Base-by-base conservation (phyloP, 139 green algal species). In the Yamagishiella unicocca region DNA sequence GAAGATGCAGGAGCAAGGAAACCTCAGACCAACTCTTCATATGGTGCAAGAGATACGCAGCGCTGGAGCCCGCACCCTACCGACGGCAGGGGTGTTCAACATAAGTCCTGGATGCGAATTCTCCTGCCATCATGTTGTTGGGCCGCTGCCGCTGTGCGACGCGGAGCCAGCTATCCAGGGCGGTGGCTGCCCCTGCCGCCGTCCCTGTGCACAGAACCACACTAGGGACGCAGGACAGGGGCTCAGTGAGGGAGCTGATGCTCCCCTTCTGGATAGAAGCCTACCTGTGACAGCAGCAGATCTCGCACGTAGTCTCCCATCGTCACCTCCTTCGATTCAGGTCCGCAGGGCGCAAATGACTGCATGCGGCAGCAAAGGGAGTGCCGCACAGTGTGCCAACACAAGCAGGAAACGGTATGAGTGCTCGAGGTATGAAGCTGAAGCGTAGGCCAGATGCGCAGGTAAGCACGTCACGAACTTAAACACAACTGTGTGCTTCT, bases 271-370 rank as follows among this genome's bases (percentile, higher is more conserved):
- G 31, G 4, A 14, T 40, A 22, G 1, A 1, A 35, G 1, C 94
- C 35, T 67, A 98, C 95, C 94, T 98, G 97, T 17, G 97, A 95
- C 2, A 99, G 88, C 38, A 99, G 91, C 33, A 99, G 87, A 89
- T 99, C 97, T 3, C 96, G 84, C 2, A 96, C 91, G 90, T 95
- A 99, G 2, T 94, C 93, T 0, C 96, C 97, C 66, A 99, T 95
- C 2, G 95, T 98, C 58, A 98, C 92, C 0, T 78, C 88, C 43
- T 92, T 93, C 33, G 94, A 93, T 2, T 84, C 85, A 0, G 90
- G 91, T 9, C 80, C 80, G 71, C 92, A 95, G 10, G 96, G 96
- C 17, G 82, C 55, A 38, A 98, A 94, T 74, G 96, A 94, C 96
- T 98, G 92, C 85, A 84, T n/a, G n/a, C n/a, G n/a, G n/a, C n/a